Conservation (phyloP, 139 green algal genomes). For the Prasinococcaceae sp. region DNA sequence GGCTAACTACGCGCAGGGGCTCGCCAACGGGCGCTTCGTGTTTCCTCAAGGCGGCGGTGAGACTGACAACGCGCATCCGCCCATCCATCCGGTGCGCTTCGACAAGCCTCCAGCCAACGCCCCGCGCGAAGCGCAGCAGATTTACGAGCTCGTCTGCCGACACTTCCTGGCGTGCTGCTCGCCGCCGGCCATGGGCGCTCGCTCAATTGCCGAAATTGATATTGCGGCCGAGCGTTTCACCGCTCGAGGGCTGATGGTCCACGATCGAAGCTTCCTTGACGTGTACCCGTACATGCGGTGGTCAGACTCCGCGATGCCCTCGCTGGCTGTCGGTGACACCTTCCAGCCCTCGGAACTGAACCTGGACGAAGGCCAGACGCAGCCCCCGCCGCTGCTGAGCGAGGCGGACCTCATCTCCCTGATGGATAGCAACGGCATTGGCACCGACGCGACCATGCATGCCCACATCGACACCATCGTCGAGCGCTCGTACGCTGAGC, state of each 20-base stretch:
- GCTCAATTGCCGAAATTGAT: slow-evolving; percentile 62
- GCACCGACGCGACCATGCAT: slow-evolving; percentile 84
- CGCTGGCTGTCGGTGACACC: slow-evolving; percentile 24
- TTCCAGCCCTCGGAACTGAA: slow-evolving; percentile 64
- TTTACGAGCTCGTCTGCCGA: slow-evolving; percentile 92
- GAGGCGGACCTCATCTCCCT: slow-evolving; percentile 78
- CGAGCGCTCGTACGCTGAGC: slow-evolving; percentile 17
- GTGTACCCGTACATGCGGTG: slow-evolving; percentile 57
- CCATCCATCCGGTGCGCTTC: slow-evolving; percentile 98
- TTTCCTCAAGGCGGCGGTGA: slow-evolving; percentile 44
- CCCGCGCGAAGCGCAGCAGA: slow-evolving; percentile 26
- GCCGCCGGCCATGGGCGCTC: slow-evolving; percentile 63
- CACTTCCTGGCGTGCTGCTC: slow-evolving; percentile 88
- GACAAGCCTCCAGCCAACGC: no score
- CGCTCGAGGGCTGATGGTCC: slow-evolving; percentile 72
- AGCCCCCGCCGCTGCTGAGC: slow-evolving; percentile 56
- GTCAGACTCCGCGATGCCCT: slow-evolving; percentile 2
- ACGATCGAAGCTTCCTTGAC: slow-evolving; percentile 84
- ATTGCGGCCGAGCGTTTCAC: slow-evolving; percentile 54
- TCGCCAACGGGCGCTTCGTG: slow-evolving; percentile 23
- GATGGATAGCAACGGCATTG: slow-evolving; percentile 92
- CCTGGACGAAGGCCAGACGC: slow-evolving; percentile 59
- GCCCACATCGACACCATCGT: slow-evolving; percentile 34
- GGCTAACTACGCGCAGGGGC: slow-evolving; percentile 22
- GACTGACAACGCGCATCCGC: slow-evolving; percentile 71